Conservation (phyloP, 495 filamentous ascomycete species). For the Filosporella fistucella region DNA sequence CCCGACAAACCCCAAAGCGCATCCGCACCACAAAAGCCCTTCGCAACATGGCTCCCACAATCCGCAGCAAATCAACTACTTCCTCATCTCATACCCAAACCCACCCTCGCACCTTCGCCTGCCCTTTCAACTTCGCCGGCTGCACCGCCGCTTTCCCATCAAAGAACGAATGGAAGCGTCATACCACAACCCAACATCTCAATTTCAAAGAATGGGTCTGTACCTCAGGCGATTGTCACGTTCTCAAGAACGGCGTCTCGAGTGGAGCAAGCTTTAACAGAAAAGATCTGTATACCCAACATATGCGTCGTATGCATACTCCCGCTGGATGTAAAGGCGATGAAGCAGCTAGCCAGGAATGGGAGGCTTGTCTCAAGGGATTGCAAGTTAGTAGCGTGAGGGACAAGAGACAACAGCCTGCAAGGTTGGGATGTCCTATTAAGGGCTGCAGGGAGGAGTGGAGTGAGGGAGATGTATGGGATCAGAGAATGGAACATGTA, state of each 20-base stretch:
- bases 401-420: constrained; percentile 56
- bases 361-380: constrained; percentile 32
- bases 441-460: constrained; percentile 53
- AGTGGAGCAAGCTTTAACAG: constrained; percentile 57
- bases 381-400: constrained; percentile 56
- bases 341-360: constrained; percentile 7
- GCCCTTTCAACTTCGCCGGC: constrained; percentile 71
- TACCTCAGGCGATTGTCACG: constrained; percentile 52
- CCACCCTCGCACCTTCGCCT: constrained; percentile 60
- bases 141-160: constrained; percentile 68
- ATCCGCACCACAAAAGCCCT: too few relatives aligned
- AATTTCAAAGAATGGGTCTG: constrained; percentile 77
- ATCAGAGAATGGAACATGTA: constrained; percentile 86
- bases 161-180: constrained; percentile 95
- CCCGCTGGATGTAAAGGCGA: constrained; percentile 25
- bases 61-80: neutral
- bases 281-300: constrained; percentile 92
- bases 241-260: neutral
- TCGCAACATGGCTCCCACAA: too few relatives aligned
- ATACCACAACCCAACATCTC: constrained; percentile 77
- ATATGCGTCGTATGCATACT: constrained; percentile 87
- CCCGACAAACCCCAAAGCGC: neutral
- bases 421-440: constrained; percentile 60
- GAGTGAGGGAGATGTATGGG: constrained; percentile 63
- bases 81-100: constrained; percentile 24